Evolutionary conservation across 2,329 filamentous ascomycete species (phyloP).

Genomic region (Ascochyta koolunga): DNA sequence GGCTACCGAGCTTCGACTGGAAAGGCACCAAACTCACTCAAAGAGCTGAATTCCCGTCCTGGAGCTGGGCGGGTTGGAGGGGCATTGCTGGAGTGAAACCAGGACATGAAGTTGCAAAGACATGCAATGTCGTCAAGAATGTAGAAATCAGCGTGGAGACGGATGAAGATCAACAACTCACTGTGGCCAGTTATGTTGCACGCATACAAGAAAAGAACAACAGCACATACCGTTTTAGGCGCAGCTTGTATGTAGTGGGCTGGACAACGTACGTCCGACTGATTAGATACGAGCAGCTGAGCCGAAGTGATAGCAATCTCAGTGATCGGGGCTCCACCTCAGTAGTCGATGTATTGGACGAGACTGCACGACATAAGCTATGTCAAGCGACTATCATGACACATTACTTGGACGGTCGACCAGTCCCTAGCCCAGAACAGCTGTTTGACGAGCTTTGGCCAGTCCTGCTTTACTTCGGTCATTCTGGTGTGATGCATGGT

Average conservation of each 20-base stretch:
- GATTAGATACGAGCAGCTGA: neutral
- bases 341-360: neutral
- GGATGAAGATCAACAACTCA: neutral
- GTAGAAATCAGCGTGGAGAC: neutral
- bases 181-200: neutral
- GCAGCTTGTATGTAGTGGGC: neutral
- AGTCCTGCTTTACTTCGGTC: neutral
- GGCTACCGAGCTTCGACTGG: neutral
- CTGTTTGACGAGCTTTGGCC: neutral
- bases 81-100: neutral
- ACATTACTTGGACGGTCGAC: neutral
- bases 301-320: neutral
- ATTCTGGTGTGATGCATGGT: neutral
- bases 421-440: neutral
- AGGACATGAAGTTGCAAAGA: neutral
- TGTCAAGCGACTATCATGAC: neutral
- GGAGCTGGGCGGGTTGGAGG: constrained; percentile 5
- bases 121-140: neutral
- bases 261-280: neutral
- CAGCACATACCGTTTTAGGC: neutral
- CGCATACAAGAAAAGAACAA: neutral
- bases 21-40: neutral
- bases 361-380: neutral
- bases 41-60: neutral
- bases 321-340: neutral